phyloP scores from a whole-genome alignment of 345 rosid genomes.

The Lepidium africanum region DNA sequence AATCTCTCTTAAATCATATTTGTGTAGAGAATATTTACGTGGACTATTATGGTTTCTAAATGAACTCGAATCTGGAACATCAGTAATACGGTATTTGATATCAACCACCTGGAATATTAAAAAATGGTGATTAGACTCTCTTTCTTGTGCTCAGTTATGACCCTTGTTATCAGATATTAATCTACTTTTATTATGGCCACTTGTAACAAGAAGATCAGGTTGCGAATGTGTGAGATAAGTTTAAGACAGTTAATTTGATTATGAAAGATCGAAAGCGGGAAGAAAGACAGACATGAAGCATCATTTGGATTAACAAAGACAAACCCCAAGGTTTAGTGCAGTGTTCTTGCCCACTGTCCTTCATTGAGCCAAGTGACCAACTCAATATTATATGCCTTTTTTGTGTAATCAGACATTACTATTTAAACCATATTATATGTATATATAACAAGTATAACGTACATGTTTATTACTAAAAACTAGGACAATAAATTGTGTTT shows the following conservation, averaged over 20 bases:
- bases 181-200: too few species aligned
- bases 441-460: background rate
- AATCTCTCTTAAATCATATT: too few species aligned
- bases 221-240: background rate
- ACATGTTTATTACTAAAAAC: background rate
- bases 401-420: background rate
- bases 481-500: background rate
- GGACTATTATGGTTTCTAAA: too few species aligned
- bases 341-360: slow-evolving; percentile 16
- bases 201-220: background rate
- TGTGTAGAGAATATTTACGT: too few species aligned
- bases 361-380: slow-evolving; percentile 29
- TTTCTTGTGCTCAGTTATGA: too few species aligned
- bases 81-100: too few species aligned
- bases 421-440: background rate
- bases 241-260: slow-evolving; percentile 1
- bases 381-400: background rate
- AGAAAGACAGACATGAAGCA: slow-evolving; percentile 11
- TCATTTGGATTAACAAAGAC: slow-evolving; percentile 30
- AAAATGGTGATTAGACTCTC: too few species aligned
- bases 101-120: too few species aligned
- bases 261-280: background rate
- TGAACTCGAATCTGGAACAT: too few species aligned
- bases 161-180: too few species aligned
- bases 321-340: slow-evolving; percentile 26